Percentiles rank a stretch among this genome's conserved stretches.
phyloP scores from a whole-genome alignment of 805 yeast species.

The Lachancea dasiensis region DNA sequence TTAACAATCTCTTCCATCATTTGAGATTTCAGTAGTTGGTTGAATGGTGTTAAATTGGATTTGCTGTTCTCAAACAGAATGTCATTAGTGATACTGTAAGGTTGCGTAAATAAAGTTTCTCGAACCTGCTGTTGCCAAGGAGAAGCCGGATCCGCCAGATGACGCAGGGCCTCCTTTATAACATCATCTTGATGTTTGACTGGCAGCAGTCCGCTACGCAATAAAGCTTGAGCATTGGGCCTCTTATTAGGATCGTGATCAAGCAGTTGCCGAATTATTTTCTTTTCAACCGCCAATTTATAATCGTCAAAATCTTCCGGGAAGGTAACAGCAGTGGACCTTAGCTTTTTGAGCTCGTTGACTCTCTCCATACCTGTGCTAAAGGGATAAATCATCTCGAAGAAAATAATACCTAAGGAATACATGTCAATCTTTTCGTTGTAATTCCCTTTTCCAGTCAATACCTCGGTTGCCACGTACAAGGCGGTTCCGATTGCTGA shows the following conservation, averaged over 20 bases:
- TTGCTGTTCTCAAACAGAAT: conserved; percentile 62
- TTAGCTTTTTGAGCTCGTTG: conserved; percentile 55
- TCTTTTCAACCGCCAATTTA: conserved; percentile 52
- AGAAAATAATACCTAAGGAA: conserved; percentile 88
- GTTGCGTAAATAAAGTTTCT: conserved; percentile 76
- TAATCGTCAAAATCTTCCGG: conserved; percentile 60
- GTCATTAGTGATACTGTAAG: conserved; percentile 79
- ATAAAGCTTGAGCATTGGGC: conserved; percentile 70
- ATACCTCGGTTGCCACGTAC: conserved; percentile 86
- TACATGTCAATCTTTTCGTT: conserved; percentile 95
- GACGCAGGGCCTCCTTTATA: conserved; percentile 79
- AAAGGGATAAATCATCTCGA: conserved; percentile 85
- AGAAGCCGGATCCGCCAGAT: conserved; percentile 82
- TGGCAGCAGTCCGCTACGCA: conserved; percentile 80
- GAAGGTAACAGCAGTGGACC: conserved; percentile 55
- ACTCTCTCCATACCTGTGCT: conserved; percentile 95
- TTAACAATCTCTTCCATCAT: conserved; percentile 54
- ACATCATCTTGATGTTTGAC: conserved; percentile 86
- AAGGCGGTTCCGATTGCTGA: conserved; percentile 92
- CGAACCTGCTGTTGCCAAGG: conserved; percentile 94
- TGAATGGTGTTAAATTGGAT: conserved; percentile 33
- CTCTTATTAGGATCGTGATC: conserved; percentile 75
- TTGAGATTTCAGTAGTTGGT: conserved; percentile 52
- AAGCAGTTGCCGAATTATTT: conserved; percentile 58
- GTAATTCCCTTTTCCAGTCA: conserved; percentile 66